These are phyloP conservation scores for Colletotrichum karsti DNA, from an alignment of 2,329 filamentous ascomycete species.

Conservation along the genomic window DNA sequence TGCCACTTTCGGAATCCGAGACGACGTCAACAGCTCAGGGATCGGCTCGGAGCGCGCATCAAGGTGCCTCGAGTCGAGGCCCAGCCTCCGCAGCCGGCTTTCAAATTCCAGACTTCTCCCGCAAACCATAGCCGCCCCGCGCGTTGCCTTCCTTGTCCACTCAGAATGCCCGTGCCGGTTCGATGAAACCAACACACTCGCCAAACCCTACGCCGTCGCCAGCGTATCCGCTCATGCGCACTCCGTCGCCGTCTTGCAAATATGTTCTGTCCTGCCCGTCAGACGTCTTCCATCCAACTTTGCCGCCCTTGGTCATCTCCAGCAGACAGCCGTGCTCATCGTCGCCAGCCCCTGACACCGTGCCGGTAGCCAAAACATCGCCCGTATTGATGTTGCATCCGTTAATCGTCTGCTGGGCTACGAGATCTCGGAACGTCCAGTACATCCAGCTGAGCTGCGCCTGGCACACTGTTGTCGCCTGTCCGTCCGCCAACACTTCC, in stretches of 20 bases:
- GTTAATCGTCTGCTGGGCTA: conserved; percentile 45
- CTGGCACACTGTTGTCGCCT: conserved; percentile 37
- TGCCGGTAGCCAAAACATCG: conserved; percentile 52
- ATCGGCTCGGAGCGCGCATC: not conserved
- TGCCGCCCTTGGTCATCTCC: conserved; percentile 47
- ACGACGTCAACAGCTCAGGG: not conserved
- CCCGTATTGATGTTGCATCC: conserved; percentile 47
- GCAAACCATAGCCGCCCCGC: not conserved
- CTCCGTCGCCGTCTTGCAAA: conserved; percentile 50
- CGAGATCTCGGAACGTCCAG: conserved; percentile 47
- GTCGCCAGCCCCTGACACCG: conserved; percentile 44
- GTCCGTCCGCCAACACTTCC: conserved; percentile 35
- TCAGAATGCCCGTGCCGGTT: conserved; percentile 15
- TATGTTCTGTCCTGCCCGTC: conserved; percentile 43
- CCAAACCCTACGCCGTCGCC: conserved; percentile 53
- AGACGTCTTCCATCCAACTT: conserved; percentile 34
- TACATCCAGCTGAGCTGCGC: conserved; percentile 43
- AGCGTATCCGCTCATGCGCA: conserved; percentile 45
- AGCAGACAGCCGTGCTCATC: conserved; percentile 49
- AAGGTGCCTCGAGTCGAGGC: not conserved
- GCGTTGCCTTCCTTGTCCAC: not conserved
- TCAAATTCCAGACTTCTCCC: not conserved
- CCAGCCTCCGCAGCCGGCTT: not conserved
- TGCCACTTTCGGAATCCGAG: not conserved
- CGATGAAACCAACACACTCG: conserved; percentile 40